Base-by-base conservation (phyloP, 495 filamentous ascomycete species). In the Penicillium samsonianum region DNA sequence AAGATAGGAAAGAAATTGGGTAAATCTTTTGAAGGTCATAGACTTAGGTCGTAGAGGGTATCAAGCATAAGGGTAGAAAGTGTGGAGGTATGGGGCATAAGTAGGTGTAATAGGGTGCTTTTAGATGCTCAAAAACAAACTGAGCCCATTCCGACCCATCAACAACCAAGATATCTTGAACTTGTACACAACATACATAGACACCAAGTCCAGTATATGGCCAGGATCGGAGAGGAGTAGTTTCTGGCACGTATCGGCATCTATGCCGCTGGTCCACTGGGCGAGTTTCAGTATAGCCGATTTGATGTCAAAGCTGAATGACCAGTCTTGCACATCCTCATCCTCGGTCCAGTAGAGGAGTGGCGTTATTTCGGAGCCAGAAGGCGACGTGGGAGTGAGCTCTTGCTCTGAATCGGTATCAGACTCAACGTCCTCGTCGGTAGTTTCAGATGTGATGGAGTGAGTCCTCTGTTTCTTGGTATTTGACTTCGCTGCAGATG, bases 141-240 rank as follows among this genome's bases (percentile, higher is more conserved):
- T 14, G n/a, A 50, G 20, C 19, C 47, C 30, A 23, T 9, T 37
- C 6, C 12, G 31, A 28, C 31, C 28, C 20, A n/a, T 16, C 17
- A 35, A 25, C 7, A 6, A 3, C 19, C 28, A 54, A 26, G 1
- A 16, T 2, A 12, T 33, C 26, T 25, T 35, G 17, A 43, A 35
- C 4, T 35, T 44, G 22, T 37, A 59, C 23, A 59, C 8, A 4
- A 62, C 50, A 22, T 54, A 54, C 33, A 22, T 12, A 2, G 50
- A 45, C 19, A 65, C 23, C 16, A 57, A 59, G 14, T 62, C 37
- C 10, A 59, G 44, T 7, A 62, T 42, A 1, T 31, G 25, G 6
- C 16, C 22, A 11, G 52, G 26, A 10, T 65, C 48, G 10, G 22
- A 41, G 20, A 16, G 8, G 5, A 44, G 37, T 17, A 44, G 17